Conservation (phyloP, 202 grass and related monocot genomes). For the Brachypodium distachyon region DNA sequence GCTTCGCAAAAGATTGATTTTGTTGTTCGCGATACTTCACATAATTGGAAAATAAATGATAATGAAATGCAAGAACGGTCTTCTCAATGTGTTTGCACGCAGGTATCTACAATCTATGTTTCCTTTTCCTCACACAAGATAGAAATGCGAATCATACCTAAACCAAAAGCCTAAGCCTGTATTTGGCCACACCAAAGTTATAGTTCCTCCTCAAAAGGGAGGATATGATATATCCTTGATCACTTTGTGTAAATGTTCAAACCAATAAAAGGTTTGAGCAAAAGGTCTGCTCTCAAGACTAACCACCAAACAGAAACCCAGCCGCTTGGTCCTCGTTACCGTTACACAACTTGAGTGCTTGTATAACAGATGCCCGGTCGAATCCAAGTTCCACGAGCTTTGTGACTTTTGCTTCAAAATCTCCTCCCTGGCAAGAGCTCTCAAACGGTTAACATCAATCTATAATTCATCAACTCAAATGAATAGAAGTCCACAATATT, state of each 20-base stretch:
- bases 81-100: not conserved
- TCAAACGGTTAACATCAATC: not conserved
- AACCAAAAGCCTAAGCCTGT: not conserved
- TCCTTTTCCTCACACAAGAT: not conserved
- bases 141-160: slow-evolving; percentile 2
- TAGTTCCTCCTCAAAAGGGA: not conserved
- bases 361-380: slow-evolving; percentile 56
- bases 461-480: not conserved
- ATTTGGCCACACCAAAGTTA: not conserved
- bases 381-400: slow-evolving; percentile 92
- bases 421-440: slow-evolving; percentile 42
- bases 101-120: not conserved
- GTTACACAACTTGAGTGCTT: slow-evolving; percentile 68
- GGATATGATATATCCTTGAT: not conserved
- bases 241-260: slow-evolving; percentile 27
- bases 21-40: not conserved
- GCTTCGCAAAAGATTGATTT: not conserved
- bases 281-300: not conserved
- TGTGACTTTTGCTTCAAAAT: slow-evolving; percentile 65
- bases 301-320: slow-evolving; percentile 70
- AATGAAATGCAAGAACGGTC: not conserved
- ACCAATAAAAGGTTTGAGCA: not conserved
- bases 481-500: not conserved
- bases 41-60: not conserved
- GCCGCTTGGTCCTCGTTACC: slow-evolving; percentile 81